Evolutionary conservation across 345 rosid species (phyloP).

Genomic region (Dipteronia sinensis): DNA sequence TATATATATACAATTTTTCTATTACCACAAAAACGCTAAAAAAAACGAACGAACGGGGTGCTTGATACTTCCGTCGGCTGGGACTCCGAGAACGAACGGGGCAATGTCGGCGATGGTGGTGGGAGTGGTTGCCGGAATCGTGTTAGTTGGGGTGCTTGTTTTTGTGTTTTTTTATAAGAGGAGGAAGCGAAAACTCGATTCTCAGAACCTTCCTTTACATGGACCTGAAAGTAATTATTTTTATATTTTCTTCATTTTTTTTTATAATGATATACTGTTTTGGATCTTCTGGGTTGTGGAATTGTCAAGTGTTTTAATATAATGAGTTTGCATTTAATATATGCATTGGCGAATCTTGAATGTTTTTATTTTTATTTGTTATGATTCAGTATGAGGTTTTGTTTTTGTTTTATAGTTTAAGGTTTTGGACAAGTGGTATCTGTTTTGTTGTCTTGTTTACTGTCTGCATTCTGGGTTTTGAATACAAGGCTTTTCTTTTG

Average conservation of each 20-base stretch:
- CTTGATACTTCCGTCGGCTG: too few relatives aligned
- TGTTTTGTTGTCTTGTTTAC: background rate
- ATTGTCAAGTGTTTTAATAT: too few relatives aligned
- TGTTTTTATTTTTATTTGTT: too few relatives aligned
- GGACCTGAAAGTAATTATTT: slow-evolving; percentile 28
- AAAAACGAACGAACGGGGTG: too few relatives aligned
- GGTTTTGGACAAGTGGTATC: background rate
- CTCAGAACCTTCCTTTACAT: background rate
- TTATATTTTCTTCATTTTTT: background rate
- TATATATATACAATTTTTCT: too few relatives aligned
- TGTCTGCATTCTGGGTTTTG: background rate
- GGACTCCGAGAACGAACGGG: background rate
- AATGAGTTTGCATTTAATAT: background rate
- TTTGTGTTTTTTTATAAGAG: slow-evolving; percentile 20
- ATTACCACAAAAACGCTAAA: too few relatives aligned
- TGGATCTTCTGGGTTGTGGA: background rate
- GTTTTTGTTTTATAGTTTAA: background rate
- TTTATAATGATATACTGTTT: background rate
- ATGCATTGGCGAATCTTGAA: too few relatives aligned
- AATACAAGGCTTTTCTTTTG: background rate
- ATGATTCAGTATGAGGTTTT: too few relatives aligned
- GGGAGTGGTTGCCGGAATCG: slow-evolving; percentile 29
- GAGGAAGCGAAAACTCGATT: slow-evolving; percentile 30
- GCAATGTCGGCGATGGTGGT: slow-evolving; percentile 25
- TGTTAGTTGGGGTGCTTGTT: slow-evolving; percentile 25